Evolutionary conservation across 2,329 filamentous ascomycete genomes (phyloP), one percentile per base, ranked within the genome.

Genomic region (Fusarium annulatum): DNA sequence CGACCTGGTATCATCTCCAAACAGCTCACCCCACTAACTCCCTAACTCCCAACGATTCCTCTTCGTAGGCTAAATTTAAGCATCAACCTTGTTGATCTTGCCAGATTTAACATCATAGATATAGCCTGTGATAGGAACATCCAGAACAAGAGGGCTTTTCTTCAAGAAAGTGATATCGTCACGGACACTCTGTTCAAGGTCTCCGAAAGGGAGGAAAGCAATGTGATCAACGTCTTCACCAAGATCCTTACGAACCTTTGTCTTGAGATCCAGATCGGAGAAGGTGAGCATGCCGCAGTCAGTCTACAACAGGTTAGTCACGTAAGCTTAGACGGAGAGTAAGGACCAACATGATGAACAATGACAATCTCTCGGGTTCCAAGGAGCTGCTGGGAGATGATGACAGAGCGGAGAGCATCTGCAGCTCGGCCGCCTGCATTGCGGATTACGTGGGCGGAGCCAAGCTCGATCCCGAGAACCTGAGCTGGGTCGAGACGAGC

Each of bases 381-480:
- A 0, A 96, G 87, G 4, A 96, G 85, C 80, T 96, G 93, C 81
- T 96, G 87, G 0, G 92, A 95, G 74, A 96, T 94, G 65, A 96
- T 83, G 56, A 96, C 87, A 14, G 90, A 93, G 43, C 94, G 91
- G 11, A 95, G 85, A 1, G 91, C 92, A 59, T 96, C 93, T 34
- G 85, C 82, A 3, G 89, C 91, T 28, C 88, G 90, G 2, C 86
- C 93, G 5, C 92, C 92, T 5, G 91, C 92, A 73, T 95, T 95
- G 61, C 93, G 90, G 66, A 95, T 92, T n/a, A 95, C 89, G 79
- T 96, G 93, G 0, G 93, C 93, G 68, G 94, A 92, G 34, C 94
- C 93, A 6, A 77, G 59, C 19, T 67, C 71, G 16, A 77, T 73
- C 0, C 76, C 76, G 1, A 77, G 72, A 2, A 69, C 49, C 41